Conservation (phyloP, 306 rosid species). For the Abrus pulchellus region DNA sequence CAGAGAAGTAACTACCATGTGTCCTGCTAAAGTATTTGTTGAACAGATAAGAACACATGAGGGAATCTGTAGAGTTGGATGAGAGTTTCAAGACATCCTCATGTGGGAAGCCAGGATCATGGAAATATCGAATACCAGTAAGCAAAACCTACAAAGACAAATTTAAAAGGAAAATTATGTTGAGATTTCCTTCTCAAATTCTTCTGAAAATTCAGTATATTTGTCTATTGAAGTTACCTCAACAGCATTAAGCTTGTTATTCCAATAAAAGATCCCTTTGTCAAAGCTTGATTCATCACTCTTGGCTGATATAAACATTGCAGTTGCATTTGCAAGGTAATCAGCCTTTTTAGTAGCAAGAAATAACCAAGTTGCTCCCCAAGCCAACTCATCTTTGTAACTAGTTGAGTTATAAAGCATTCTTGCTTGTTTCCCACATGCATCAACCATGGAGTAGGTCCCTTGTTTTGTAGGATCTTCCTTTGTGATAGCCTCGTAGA, state of each 20-base stretch:
- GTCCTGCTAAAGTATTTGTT: slow-evolving; percentile 57
- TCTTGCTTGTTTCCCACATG: slow-evolving; percentile 78
- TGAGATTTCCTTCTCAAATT: background rate
- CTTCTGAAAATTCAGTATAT: slow-evolving; percentile 5
- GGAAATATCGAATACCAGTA: slow-evolving; percentile 69
- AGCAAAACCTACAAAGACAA: slow-evolving; percentile 66
- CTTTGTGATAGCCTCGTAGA: slow-evolving; percentile 53
- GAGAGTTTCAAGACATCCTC: slow-evolving; percentile 60
- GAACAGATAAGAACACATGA: slow-evolving; percentile 73
- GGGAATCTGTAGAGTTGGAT: slow-evolving; percentile 58
- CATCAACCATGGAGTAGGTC: slow-evolving; percentile 63
- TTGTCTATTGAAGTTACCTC: slow-evolving; percentile 58
- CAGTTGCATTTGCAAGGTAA: slow-evolving; percentile 63
- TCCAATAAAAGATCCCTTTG: slow-evolving; percentile 70
- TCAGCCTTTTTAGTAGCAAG: slow-evolving; percentile 66
- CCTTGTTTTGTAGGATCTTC: slow-evolving; percentile 64
- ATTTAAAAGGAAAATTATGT: background rate
- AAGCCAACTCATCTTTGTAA: slow-evolving; percentile 74
- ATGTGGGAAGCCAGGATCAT: slow-evolving; percentile 71
- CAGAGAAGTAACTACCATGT: slow-evolving; percentile 58
- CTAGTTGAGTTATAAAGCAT: slow-evolving; percentile 67
- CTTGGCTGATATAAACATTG: slow-evolving; percentile 54
- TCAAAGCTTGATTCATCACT: slow-evolving; percentile 58
- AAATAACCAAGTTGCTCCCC: slow-evolving; percentile 90
- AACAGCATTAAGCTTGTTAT: slow-evolving; percentile 75